These are phyloP conservation scores for Penicillium arizonense DNA, from an alignment of 495 filamentous ascomycete genomes.

Conservation along the genomic window DNA sequence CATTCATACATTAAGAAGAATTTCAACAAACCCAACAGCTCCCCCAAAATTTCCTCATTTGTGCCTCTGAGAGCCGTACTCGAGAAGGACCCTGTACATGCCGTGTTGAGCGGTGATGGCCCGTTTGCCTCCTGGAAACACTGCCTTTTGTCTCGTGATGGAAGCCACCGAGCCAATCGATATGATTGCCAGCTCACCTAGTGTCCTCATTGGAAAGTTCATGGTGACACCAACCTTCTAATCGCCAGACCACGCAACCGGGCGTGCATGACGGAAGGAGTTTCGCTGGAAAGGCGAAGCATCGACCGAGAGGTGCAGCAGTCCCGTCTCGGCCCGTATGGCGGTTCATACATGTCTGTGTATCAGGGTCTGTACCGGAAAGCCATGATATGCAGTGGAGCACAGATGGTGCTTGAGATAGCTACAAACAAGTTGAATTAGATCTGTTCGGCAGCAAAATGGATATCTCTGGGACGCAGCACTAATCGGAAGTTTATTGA, in stretches of 20 bases:
- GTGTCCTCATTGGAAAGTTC: constrained; percentile 15
- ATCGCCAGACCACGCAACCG: constrained; percentile 18
- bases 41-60: neutral
- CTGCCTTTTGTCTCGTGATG: constrained; percentile 23
- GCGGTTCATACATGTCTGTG: constrained; percentile 16
- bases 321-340: constrained; percentile 27
- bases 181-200: neutral
- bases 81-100: constrained; percentile 3
- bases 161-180: constrained; percentile 14
- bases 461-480: neutral
- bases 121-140: constrained; percentile 12
- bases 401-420: neutral
- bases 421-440: neutral
- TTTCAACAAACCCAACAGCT: neutral
- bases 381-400: neutral
- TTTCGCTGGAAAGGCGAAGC: constrained; percentile 13
- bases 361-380: constrained; percentile 3
- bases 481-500: too few relatives aligned
- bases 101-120: constrained; percentile 12
- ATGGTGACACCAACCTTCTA: constrained; percentile 23
- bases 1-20: neutral
- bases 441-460: neutral
- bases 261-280: constrained; percentile 21
- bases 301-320: constrained; percentile 18
- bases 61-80: constrained; percentile 6